These are phyloP conservation scores for Fusarium coicis DNA, from an alignment of 2,329 filamentous ascomycete species.

Conservation along the genomic window DNA sequence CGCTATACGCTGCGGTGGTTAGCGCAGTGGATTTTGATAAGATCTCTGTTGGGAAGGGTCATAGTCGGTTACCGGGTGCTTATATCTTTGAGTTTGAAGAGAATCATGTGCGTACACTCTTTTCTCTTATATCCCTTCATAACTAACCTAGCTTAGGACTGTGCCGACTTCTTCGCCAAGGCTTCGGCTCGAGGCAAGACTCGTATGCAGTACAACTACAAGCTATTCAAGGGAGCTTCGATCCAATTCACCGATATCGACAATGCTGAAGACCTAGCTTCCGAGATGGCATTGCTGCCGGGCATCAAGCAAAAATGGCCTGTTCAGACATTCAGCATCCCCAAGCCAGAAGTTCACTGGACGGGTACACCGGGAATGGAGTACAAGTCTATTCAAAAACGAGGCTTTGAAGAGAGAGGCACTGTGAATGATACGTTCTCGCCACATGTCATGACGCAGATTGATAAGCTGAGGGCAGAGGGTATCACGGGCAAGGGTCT, in stretches of 20 bases:
- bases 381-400: slow-evolving; percentile 32
- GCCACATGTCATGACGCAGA: slow-evolving; percentile 67
- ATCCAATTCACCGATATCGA: slow-evolving; percentile 61
- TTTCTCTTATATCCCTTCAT: rapidly evolving
- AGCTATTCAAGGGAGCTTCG: slow-evolving; percentile 65
- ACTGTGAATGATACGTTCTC: slow-evolving; percentile 53
- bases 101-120: slow-evolving; percentile 52
- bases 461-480: slow-evolving; percentile 61
- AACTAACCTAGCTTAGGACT: slow-evolving; percentile 21
- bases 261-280: slow-evolving; percentile 56
- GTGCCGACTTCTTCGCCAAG: slow-evolving; percentile 27
- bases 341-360: slow-evolving; percentile 54
- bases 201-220: slow-evolving; percentile 61
- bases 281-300: slow-evolving; percentile 54
- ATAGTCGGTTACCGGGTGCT: slow-evolving; percentile 54
- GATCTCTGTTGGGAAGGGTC: slow-evolving; percentile 31
- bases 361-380: slow-evolving; percentile 50
- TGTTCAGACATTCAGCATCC: slow-evolving; percentile 57
- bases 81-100: slow-evolving; percentile 67
- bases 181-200: slow-evolving; percentile 51
- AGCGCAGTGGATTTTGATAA: slow-evolving; percentile 45
- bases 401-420: slow-evolving; percentile 25
- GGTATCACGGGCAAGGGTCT: slow-evolving; percentile 62
- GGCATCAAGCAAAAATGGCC: slow-evolving; percentile 62
- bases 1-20: slow-evolving; percentile 50